phyloP scores from a whole-genome alignment of 441 rosid species.

The Adansonia gregorii region DNA sequence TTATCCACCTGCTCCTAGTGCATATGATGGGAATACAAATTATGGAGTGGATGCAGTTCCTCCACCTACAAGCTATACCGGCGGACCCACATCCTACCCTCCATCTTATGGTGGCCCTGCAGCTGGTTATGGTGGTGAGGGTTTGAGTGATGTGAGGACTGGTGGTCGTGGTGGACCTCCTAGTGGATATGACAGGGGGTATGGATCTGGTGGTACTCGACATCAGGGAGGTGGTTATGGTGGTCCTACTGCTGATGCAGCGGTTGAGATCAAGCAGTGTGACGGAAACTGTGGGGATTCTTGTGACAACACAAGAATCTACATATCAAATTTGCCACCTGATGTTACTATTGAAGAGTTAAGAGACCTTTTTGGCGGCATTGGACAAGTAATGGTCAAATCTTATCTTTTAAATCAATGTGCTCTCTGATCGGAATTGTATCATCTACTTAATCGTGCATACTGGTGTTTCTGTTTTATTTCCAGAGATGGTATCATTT shows the following conservation, averaged over 20 bases:
- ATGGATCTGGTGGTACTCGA: slow-evolving; percentile 57
- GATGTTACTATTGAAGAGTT: slow-evolving; percentile 88
- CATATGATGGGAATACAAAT: slow-evolving; percentile 51
- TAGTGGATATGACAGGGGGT: slow-evolving; percentile 55
- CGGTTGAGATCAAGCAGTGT: slow-evolving; percentile 77
- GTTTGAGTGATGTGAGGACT: slow-evolving; percentile 46
- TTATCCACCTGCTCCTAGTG: slow-evolving; percentile 60
- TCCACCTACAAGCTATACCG: slow-evolving; percentile 81
- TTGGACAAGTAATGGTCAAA: slow-evolving; percentile 76
- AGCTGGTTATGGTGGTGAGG: slow-evolving; percentile 62
- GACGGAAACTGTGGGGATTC: slow-evolving; percentile 75
- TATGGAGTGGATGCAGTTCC: slow-evolving; percentile 82
- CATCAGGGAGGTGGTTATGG: slow-evolving; percentile 63
- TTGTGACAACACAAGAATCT: slow-evolving; percentile 91
- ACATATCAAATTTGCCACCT: slow-evolving; percentile 90
- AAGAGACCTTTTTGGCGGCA: slow-evolving; percentile 91
- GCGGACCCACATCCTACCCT: slow-evolving; percentile 72
- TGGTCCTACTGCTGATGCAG: slow-evolving; percentile 46
- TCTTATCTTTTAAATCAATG: slow-evolving; percentile 34
- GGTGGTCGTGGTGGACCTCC: slow-evolving; percentile 64
- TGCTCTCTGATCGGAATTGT: neutral
- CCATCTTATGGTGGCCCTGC: slow-evolving; percentile 72
- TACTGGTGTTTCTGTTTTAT: neutral
- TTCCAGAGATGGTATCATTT: neutral
- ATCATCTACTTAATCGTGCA: neutral